These are phyloP conservation scores for Ophiostoma sp. DNA, from an alignment of 2,329 filamentous ascomycete genomes.

Conservation along the genomic window DNA sequence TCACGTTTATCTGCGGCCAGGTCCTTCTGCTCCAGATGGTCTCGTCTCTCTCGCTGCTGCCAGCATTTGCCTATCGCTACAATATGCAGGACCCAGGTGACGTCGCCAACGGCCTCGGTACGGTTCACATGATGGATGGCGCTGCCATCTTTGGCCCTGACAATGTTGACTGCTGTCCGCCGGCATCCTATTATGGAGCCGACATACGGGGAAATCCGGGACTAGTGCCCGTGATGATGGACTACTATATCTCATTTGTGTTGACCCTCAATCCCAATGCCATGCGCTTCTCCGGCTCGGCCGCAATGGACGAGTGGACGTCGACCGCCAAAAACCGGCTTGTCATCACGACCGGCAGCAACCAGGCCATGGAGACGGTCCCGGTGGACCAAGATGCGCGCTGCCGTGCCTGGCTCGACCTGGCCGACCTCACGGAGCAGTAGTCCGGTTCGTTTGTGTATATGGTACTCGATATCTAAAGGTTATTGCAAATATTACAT, in stretches of 20 bases:
- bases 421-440: background rate
- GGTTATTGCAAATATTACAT: too few species aligned
- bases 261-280: background rate
- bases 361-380: background rate
- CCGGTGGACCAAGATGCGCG: background rate
- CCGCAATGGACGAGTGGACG: background rate
- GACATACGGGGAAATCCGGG: background rate
- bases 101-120: background rate
- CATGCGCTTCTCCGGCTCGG: background rate
- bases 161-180: background rate
- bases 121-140: background rate
- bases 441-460: background rate
- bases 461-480: background rate
- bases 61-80: background rate
- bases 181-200: background rate
- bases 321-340: background rate
- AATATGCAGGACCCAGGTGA: background rate
- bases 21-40: background rate
- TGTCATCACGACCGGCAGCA: background rate
- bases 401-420: background rate
- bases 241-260: background rate
- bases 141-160: background rate
- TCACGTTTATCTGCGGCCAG: background rate
- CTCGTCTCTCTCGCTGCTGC: background rate
- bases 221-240: slow-evolving; percentile 1